Evolutionary conservation across 2,329 filamentous ascomycete species (phyloP), one percentile per base, ranked within the genome.

Genomic region (Alternaria longipes): DNA sequence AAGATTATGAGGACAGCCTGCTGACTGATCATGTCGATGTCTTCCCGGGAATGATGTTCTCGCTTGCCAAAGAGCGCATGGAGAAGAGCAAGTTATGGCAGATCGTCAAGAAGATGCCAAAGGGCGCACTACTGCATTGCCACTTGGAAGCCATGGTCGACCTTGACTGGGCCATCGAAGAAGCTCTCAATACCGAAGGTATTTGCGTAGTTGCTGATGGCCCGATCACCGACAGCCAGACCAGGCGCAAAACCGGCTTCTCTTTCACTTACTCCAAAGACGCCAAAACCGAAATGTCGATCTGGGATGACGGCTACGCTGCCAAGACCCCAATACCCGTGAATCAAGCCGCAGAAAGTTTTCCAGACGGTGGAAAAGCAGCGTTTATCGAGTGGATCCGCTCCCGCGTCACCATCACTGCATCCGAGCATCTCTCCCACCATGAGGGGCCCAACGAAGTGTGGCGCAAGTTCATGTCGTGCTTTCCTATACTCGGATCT

Each of bases 1-100:
- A 86, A 32, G 85, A 87, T 46, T 87, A 91, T 51, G 91, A 94
- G 70, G 89, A 94, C 72, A 84, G 84, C 45, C 81, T 93, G 3
- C 89, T 90, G 4, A 85, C 86, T 65, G 81, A 87, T 57, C 84
- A 88, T 69, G 85, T 87, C 62, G 87, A 88, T 67, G 82, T 94
- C 52, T 92, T 91, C 74, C 93, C 93, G 0, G 94, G 94, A 11
- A 97, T 97, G 90, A 95, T 97, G 91, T 97, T 97, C 80, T 89
- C 87, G 36, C 84, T 94, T 36, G 93, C 93, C 69, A 94, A 93
- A 78, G 86, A 89, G n/a, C 87, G 88, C 38, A 96, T 97, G 88
- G 92, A 97, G 79, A 84, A 84, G 68, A 97, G 92, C 14, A 89
- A 89, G 73, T 84, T 97, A 24, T 98, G 93, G 93, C 85, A 88